These are phyloP conservation scores for Tubosaeta brunneosetosa DNA, from an alignment of 768 basidiomycete genomes.

Conservation along the genomic window DNA sequence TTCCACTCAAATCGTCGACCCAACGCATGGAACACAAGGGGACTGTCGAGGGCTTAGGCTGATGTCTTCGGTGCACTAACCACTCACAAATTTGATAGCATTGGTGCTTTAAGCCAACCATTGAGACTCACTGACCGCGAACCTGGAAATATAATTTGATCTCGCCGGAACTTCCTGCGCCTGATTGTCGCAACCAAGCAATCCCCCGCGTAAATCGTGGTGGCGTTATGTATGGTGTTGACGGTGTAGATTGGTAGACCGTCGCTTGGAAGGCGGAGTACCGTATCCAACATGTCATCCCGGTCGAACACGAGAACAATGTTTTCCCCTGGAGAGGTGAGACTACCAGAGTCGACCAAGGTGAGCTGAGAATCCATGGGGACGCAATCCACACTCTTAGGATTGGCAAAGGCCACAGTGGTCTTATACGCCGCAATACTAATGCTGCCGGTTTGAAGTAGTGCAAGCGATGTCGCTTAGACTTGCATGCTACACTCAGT, in stretches of 20 bases:
- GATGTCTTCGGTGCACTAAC: not conserved
- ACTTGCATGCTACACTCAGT: not conserved
- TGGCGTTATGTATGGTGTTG: not conserved
- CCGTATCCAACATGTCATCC: constrained; percentile 13
- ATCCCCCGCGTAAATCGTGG: constrained; percentile 4
- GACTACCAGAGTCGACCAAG: constrained; percentile 1
- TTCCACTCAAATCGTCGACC: constrained; percentile 15
- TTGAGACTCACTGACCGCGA: constrained; percentile 4
- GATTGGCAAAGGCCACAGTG: not conserved
- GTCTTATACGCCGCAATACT: not conserved
- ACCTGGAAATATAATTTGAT: constrained; percentile 15
- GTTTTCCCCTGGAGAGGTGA: not conserved
- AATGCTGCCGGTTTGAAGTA: not conserved
- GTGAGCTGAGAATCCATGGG: constrained; percentile 19
- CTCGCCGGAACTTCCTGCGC: constrained; percentile 7
- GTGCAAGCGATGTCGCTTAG: not conserved
- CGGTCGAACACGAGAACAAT: constrained; percentile 8
- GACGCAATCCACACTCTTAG: too few relatives aligned
- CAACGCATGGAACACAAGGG: constrained; percentile 6
- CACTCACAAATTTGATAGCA: constrained; percentile 12
- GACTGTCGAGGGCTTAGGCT: constrained; percentile 2
- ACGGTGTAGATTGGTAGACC: constrained; percentile 10
- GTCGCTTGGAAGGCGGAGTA: not conserved
- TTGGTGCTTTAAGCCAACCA: constrained; percentile 11
- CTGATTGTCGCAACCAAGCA: constrained; percentile 10